A percentile compares a stretch with the other conserved stretches of the same genome.
phyloP scores from a whole-genome alignment of 768 basidiomycete species.

The Lyophyllum shimeji region DNA sequence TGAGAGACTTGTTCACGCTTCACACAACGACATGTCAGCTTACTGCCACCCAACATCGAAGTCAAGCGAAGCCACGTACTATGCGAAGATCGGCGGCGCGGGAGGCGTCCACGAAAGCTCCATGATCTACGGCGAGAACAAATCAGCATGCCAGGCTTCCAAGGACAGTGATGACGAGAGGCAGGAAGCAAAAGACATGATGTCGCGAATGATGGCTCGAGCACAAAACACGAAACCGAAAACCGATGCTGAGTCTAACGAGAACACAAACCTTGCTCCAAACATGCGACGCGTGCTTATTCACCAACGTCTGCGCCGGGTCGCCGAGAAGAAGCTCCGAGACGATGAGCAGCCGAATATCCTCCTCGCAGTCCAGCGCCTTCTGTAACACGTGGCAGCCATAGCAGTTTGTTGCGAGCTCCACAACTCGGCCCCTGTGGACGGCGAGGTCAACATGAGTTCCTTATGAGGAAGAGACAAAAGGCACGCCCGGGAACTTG shows the following conservation, averaged over 20 bases:
- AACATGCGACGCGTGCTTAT: slow-evolving; percentile 90
- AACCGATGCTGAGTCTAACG: not conserved
- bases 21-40: not conserved
- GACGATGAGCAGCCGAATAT: slow-evolving; percentile 78
- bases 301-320: slow-evolving; percentile 82
- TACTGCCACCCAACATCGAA: slow-evolving; percentile 7
- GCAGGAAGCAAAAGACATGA: no score
- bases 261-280: slow-evolving; percentile 73
- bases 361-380: slow-evolving; percentile 88
- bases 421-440: slow-evolving; percentile 74
- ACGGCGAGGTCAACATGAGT: not conserved
- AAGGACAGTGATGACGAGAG: no score
- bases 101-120: slow-evolving; percentile 86
- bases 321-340: slow-evolving; percentile 83
- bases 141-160: not conserved
- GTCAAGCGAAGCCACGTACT: slow-evolving; percentile 47
- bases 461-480: not conserved
- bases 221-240: no score
- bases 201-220: no score
- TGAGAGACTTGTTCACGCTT: slow-evolving; percentile 85
- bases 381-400: slow-evolving; percentile 90
- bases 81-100: slow-evolving; percentile 85
- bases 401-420: slow-evolving; percentile 86
- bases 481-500: not conserved
- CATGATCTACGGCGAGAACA: slow-evolving; percentile 61